phyloP scores from a whole-genome alignment of 2,329 filamentous ascomycete species.

The Fusarium sp. region DNA sequence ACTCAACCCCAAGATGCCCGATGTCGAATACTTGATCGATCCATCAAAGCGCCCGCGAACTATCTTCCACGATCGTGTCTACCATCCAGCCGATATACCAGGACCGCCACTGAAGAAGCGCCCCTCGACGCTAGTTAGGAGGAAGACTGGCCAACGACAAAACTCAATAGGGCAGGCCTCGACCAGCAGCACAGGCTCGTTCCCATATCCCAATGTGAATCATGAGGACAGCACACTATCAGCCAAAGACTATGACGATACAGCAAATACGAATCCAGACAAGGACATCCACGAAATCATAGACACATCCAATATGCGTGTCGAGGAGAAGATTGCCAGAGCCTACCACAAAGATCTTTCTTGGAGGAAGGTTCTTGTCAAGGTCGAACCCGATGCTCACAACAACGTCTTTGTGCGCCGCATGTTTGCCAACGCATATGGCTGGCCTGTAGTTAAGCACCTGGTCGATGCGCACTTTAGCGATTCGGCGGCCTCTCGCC shows the following conservation, averaged over 20 bases:
- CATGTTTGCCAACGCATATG: conserved; percentile 97
- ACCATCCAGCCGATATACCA: conserved; percentile 94
- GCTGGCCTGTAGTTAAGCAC: conserved; percentile 97
- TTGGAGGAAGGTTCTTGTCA: conserved; percentile 97
- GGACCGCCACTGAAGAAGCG: conserved; percentile 78
- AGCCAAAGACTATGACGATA: conserved; percentile 68
- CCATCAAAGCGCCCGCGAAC: conserved; percentile 85
- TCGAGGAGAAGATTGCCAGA: conserved; percentile 97
- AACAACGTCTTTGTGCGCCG: conserved; percentile 98
- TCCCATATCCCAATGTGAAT: conserved; percentile 53
- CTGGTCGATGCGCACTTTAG: conserved; percentile 95
- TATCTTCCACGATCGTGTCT: conserved; percentile 97
- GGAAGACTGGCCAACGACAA: conserved; percentile 50
- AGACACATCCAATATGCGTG: conserved; percentile 81
- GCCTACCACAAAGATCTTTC: conserved; percentile 93
- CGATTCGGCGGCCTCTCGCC: conserved; percentile 73
- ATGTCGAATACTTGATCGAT: conserved; percentile 85
- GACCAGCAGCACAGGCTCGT: conserved; percentile 52
- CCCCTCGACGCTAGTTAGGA: conserved; percentile 54
- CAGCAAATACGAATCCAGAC: conserved; percentile 61
- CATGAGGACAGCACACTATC: conserved; percentile 63
- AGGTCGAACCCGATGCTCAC: conserved; percentile 95
- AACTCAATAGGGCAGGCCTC: conserved; percentile 46
- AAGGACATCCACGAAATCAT: conserved; percentile 58
- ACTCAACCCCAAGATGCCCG: conserved; percentile 89